phyloP scores from a whole-genome alignment of 2,329 filamentous ascomycete genomes.

The Chaetomiaceae sp. region DNA sequence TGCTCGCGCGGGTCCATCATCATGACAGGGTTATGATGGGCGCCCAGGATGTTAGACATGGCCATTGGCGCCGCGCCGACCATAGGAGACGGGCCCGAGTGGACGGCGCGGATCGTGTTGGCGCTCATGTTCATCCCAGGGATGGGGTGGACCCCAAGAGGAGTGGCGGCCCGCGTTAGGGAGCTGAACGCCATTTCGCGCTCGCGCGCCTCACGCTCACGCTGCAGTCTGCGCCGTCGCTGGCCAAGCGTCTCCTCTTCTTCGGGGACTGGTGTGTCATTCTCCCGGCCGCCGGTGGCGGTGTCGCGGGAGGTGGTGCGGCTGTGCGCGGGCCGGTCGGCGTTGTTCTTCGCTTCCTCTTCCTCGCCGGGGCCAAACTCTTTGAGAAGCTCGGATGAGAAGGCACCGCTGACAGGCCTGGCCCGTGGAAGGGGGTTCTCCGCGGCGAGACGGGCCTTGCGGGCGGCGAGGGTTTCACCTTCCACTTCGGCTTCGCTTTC shows the following conservation, averaged over 20 bases:
- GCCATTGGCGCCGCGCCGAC: neutral
- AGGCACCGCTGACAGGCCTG: slow-evolving; percentile 59
- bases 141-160: slow-evolving; percentile 15
- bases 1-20: slow-evolving; percentile 37
- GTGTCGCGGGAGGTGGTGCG: slow-evolving; percentile 3
- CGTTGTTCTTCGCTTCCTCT: slow-evolving; percentile 29
- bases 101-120: neutral
- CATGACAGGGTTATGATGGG: neutral
- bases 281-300: slow-evolving; percentile 7
- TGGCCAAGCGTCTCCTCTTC: slow-evolving; percentile 78
- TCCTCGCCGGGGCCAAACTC: slow-evolving; percentile 52
- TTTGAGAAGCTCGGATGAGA: slow-evolving; percentile 64
- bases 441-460: slow-evolving; percentile 60
- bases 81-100: too few species aligned
- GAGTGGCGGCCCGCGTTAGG: slow-evolving; percentile 16
- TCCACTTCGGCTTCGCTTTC: slow-evolving; percentile 50
- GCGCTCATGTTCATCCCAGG: neutral
- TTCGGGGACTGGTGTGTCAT: slow-evolving; percentile 32
- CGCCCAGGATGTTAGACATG: slow-evolving; percentile 7
- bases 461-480: slow-evolving; percentile 63
- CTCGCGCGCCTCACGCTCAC: slow-evolving; percentile 61
- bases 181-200: slow-evolving; percentile 45
- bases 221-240: slow-evolving; percentile 67
- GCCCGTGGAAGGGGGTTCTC: slow-evolving; percentile 47
- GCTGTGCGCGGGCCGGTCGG: slow-evolving; percentile 13